Evolutionary conservation across 176 grass and related monocot species (phyloP), one percentile per base, ranked within the genome.

Genomic region (Musa schizocarpa): DNA sequence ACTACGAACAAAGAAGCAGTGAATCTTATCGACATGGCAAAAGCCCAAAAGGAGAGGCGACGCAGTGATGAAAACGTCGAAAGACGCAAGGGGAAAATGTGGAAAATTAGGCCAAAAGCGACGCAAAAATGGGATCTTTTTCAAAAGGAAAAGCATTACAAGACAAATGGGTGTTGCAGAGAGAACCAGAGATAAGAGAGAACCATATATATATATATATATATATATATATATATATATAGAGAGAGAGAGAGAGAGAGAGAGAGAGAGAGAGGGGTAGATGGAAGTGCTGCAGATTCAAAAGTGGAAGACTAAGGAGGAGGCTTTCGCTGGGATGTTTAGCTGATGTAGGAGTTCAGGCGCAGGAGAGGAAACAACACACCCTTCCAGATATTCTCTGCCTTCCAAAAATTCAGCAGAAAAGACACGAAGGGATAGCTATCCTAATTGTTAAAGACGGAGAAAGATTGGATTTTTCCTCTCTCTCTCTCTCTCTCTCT

Each of bases 81-180:
- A 49, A 54, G 26, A 13, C 16, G 62, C 11, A 62, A 71, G 23
- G 11, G 27, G 34, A 24, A 74, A 73, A 14, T 24, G 17, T 51
- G 23, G 50, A 53, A 3, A 11, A 19, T 74, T n/a, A 56, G 11
- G 21, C 29, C 11, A 73, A 9, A 57, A 56, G 7, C 16, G 12
- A 57, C n/a, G 50, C 22, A 73, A 73, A 65, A 21, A 52, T 27
- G 22, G 5, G 55, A 72, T 59, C 55, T 63, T 80, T 80, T 73
- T 53, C 1, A 50, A 64, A 61, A 72, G 2, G 55, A 9, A 84
- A 59, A 54, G 55, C 79, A 78, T 70, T 81, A 81, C 26, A 81
- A 81, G 83, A 86, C 83, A 81, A 86, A 73, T 77, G 58, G 50
- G 74, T 81, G 78, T 61, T 74, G 66, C 57, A 57, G 68, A 43